Evolutionary conservation across 805 yeast species (phyloP).

Genomic region (Hanseniaspora singularis): DNA sequence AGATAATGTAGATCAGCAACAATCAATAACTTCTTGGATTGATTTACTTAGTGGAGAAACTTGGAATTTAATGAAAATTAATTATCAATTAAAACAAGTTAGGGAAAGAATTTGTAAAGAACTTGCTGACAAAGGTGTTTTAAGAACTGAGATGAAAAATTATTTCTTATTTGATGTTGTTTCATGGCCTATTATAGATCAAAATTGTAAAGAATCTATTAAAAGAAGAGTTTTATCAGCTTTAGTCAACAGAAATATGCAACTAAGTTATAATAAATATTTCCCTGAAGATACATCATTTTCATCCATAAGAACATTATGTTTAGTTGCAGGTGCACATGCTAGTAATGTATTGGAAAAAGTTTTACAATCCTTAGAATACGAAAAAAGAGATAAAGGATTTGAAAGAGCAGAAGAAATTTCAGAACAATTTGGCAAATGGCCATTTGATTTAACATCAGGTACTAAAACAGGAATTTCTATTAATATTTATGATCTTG

Average conservation of each 20-base stretch:
- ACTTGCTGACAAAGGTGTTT: constrained; percentile 87
- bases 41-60: constrained; percentile 91
- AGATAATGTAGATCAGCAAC: constrained; percentile 44
- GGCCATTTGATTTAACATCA: constrained; percentile 55
- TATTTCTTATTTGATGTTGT: constrained; percentile 96
- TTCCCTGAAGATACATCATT: constrained; percentile 60
- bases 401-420: constrained; percentile 90
- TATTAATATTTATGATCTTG: constrained; percentile 44
- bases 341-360: constrained; percentile 96
- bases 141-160: constrained; percentile 90
- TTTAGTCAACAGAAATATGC: constrained; percentile 60
- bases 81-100: constrained; percentile 92
- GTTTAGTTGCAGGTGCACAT: constrained; percentile 77
- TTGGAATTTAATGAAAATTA: constrained; percentile 90
- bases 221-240: constrained; percentile 58
- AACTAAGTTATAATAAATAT: constrained; percentile 43
- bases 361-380: constrained; percentile 60
- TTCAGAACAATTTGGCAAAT: constrained; percentile 67
- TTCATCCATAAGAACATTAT: constrained; percentile 62
- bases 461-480: constrained; percentile 57
- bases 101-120: constrained; percentile 95
- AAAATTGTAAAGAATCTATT: constrained; percentile 69
- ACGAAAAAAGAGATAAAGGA: constrained; percentile 84
- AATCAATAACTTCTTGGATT: constrained; percentile 81
- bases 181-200: constrained; percentile 90